Evolutionary conservation across 2,329 filamentous ascomycete genomes (phyloP).

Genomic region (Cladosporium sp.): DNA sequence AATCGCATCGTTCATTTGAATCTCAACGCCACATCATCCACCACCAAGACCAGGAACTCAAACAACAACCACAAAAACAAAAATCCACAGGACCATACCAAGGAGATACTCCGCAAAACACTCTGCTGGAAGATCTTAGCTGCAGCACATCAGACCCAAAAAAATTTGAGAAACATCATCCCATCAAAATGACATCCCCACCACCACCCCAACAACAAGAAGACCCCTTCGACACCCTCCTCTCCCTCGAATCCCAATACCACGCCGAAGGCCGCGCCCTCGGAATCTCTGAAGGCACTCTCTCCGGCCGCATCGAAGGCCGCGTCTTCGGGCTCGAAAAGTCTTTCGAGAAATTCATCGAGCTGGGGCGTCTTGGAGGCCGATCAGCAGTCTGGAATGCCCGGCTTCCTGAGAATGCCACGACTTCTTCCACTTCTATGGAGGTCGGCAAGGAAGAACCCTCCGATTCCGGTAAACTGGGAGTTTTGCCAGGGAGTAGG

Average conservation of each 20-base stretch:
- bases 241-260: slow-evolving; percentile 66
- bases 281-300: slow-evolving; percentile 72
- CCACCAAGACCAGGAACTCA: not conserved
- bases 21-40: not conserved
- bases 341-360: slow-evolving; percentile 88
- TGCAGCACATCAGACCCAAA: no score
- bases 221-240: slow-evolving; percentile 54
- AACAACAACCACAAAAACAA: not conserved
- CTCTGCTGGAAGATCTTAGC: no score
- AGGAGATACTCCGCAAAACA: no score
- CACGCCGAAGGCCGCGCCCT: slow-evolving; percentile 79
- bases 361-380: slow-evolving; percentile 76
- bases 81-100: no score
- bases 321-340: slow-evolving; percentile 88
- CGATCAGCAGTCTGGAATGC: slow-evolving; percentile 82
- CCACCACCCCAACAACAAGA: slow-evolving; percentile 46
- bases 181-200: not conserved
- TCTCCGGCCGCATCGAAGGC: slow-evolving; percentile 81
- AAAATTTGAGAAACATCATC: not conserved
- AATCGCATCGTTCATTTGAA: not conserved
- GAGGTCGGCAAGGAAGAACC: slow-evolving; percentile 5
- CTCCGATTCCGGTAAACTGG: not conserved
- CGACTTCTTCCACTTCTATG: not conserved
- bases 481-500: not conserved
- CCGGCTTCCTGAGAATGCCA: slow-evolving; percentile 51